phyloP scores from a whole-genome alignment of 139 green algal genomes.

The Axilococcus clingmanii region DNA sequence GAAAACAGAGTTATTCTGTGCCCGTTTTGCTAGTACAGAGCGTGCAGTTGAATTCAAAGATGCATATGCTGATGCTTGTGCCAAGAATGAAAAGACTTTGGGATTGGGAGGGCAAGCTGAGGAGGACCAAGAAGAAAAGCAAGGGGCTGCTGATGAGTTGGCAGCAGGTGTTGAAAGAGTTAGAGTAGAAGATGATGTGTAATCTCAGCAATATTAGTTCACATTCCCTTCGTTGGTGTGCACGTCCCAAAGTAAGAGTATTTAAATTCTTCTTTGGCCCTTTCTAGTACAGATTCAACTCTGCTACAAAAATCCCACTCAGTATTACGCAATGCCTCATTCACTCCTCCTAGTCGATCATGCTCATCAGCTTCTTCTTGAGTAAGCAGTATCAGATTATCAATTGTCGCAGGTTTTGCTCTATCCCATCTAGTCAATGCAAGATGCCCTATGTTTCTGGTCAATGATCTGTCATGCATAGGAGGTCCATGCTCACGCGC shows the following conservation, averaged over 20 bases:
- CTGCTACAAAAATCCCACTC: conserved; percentile 12
- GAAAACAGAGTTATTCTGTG: conserved; percentile 78
- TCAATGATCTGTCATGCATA: conserved; percentile 54
- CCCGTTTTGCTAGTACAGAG: conserved; percentile 72
- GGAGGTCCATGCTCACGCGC: conserved; percentile 11
- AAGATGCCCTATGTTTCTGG: conserved; percentile 51
- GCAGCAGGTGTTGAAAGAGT: neutral
- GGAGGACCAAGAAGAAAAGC: too few relatives aligned
- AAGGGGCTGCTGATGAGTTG: neutral
- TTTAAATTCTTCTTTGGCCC: conserved; percentile 12
- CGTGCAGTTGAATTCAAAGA: conserved; percentile 72
- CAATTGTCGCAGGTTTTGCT: conserved; percentile 37
- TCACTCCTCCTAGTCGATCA: conserved; percentile 11
- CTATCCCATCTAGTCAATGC: conserved; percentile 52
- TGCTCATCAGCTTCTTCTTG: conserved; percentile 67
- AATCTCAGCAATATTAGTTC: too few relatives aligned
- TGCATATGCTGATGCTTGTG: conserved; percentile 59
- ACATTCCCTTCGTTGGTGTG: too few relatives aligned
- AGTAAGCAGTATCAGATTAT: conserved; percentile 88
- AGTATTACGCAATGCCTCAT: neutral
- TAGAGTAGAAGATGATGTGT: neutral
- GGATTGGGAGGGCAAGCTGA: too few relatives aligned
- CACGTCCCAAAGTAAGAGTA: conserved; percentile 8
- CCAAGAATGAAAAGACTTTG: conserved; percentile 47
- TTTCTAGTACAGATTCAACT: conserved; percentile 11